phyloP scores from a whole-genome alignment of 1,139 yeast species.

The Schwanniomyces etchellsii region DNA sequence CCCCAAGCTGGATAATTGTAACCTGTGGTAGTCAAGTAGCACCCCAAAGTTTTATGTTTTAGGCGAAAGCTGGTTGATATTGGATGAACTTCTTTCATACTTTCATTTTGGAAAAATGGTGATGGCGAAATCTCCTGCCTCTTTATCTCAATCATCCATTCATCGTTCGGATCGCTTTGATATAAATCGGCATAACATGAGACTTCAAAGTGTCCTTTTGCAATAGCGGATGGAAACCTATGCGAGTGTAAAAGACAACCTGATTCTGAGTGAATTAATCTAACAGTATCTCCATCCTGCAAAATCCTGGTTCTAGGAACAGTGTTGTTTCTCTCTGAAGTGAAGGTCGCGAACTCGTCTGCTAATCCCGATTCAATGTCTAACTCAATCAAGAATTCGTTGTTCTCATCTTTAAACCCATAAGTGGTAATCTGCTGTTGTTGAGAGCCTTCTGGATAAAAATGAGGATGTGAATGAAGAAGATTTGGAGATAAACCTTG shows the following conservation, averaged over 20 bases:
- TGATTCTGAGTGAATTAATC: constrained; percentile 52
- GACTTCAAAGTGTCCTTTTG: constrained; percentile 53
- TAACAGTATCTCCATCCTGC: constrained; percentile 48
- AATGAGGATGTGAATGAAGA: constrained; percentile 64
- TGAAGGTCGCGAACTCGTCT: constrained; percentile 27
- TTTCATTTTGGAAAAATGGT: constrained; percentile 36
- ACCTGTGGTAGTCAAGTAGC: constrained; percentile 73
- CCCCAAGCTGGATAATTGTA: constrained; percentile 75
- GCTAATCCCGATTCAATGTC: constrained; percentile 19
- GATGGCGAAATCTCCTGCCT: constrained; percentile 53
- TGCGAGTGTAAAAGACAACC: constrained; percentile 61
- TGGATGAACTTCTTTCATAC: constrained; percentile 48
- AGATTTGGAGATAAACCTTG: constrained; percentile 70
- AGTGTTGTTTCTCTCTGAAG: constrained; percentile 23
- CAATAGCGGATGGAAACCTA: constrained; percentile 48
- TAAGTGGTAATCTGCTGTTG: constrained; percentile 76
- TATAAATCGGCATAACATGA: constrained; percentile 60
- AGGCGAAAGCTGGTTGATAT: constrained; percentile 65
- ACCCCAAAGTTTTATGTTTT: constrained; percentile 56
- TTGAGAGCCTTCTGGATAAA: constrained; percentile 67
- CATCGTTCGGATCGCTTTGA: constrained; percentile 58
- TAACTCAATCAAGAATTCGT: constrained; percentile 54
- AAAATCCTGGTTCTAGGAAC: constrained; percentile 14
- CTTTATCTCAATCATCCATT: constrained; percentile 67
- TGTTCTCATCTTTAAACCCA: constrained; percentile 66